Conservation (phyloP, 176 grass and related monocot genomes). For the Oryza meyeriana region DNA sequence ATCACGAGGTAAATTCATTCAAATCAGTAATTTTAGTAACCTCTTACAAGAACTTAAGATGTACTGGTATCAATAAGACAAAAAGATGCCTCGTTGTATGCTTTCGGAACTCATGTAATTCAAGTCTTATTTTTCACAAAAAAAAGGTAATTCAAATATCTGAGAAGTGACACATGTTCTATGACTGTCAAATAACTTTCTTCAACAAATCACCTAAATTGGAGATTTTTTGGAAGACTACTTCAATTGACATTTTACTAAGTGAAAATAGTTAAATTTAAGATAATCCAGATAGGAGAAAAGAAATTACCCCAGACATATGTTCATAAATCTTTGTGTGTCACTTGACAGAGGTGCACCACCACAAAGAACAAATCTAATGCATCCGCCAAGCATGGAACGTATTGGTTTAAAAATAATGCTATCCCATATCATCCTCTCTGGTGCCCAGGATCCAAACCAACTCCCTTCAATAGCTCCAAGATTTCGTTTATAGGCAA, state of each 20-base stretch:
- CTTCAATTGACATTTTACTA: neutral
- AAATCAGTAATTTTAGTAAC: neutral
- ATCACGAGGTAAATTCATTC: neutral
- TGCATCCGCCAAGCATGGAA: slow-evolving; percentile 62
- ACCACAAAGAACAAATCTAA: slow-evolving; percentile 86
- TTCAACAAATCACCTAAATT: neutral
- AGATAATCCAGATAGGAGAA: neutral
- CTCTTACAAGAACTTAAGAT: neutral
- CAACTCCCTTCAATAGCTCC: slow-evolving; percentile 66
- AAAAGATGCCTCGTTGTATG: neutral
- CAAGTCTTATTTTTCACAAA: too few relatives aligned
- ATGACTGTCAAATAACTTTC: neutral
- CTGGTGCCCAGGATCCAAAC: slow-evolving; percentile 65
- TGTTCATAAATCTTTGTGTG: slow-evolving; percentile 93
- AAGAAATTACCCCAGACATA: slow-evolving; percentile 78
- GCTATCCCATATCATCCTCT: slow-evolving; percentile 73
- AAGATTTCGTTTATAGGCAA: slow-evolving; percentile 68
- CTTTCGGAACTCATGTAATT: neutral
- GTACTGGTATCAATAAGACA: neutral
- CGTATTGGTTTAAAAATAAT: slow-evolving; percentile 67
- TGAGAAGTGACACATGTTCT: neutral
- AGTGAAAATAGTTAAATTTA: slow-evolving; percentile 2
- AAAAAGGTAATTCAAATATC: too few relatives aligned
- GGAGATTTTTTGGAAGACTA: neutral
- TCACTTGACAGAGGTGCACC: slow-evolving; percentile 76